These are phyloP conservation scores for Mrakia hoshinonis DNA, from an alignment of 768 basidiomycete species.

Conservation along the genomic window DNA sequence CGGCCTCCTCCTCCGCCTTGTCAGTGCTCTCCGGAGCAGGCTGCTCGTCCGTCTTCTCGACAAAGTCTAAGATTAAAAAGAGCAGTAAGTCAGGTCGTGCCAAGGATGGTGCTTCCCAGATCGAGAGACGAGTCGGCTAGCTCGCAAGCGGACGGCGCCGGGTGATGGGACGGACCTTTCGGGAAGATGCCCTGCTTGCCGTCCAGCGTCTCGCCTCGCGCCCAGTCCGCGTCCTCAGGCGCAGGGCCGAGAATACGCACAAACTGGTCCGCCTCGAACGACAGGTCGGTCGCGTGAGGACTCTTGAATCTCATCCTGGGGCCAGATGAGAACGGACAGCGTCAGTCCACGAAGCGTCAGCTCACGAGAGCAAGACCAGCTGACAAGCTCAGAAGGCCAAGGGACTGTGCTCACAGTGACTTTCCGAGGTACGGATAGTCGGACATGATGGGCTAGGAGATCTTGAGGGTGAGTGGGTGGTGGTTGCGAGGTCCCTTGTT, in stretches of 20 bases:
- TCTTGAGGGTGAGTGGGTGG: background rate
- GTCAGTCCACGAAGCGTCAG: no score
- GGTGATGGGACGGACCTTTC: constrained; percentile 5
- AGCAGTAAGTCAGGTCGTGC: background rate
- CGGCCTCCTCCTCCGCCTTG: background rate
- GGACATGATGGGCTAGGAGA: no score
- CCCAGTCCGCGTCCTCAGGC: background rate
- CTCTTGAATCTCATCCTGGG: background rate
- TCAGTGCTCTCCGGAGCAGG: background rate
- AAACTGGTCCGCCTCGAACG: constrained; percentile 8
- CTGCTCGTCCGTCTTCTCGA: constrained; percentile 11
- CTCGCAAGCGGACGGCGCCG: no score
- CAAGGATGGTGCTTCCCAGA: no score
- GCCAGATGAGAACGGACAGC: no score
- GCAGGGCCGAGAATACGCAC: constrained; percentile 3
- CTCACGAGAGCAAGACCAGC: no score
- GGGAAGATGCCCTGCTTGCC: constrained; percentile 15
- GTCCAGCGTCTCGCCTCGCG: constrained; percentile 3
- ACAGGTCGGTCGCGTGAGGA: constrained; percentile 7
- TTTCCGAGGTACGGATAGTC: constrained; percentile 8
- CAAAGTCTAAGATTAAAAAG: background rate
- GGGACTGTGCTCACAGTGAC: background rate
- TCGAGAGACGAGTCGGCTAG: no score
- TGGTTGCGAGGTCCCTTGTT: background rate
- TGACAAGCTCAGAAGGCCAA: background rate